These are phyloP conservation scores for Magnaporthiopsis incrustans DNA, from an alignment of 2,329 filamentous ascomycete genomes.

Conservation along the genomic window DNA sequence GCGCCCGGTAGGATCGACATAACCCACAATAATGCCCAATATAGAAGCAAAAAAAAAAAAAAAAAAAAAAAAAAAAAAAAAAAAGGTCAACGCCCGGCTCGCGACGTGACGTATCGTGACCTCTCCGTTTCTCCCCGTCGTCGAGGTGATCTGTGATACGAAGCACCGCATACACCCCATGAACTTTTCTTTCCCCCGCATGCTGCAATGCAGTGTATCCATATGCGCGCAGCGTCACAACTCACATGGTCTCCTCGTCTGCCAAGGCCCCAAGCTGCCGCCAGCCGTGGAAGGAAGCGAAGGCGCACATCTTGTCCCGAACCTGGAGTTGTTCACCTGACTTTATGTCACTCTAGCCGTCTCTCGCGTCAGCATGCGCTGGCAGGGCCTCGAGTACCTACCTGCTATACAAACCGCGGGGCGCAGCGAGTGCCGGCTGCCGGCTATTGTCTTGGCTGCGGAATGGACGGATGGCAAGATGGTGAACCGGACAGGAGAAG, in stretches of 20 bases:
- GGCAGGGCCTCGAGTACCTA: background rate
- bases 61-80: background rate
- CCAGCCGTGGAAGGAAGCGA: background rate
- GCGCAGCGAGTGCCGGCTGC: too few relatives aligned
- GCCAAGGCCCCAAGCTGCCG: too few relatives aligned
- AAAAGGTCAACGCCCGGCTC: background rate
- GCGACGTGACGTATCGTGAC: background rate
- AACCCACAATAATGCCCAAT: constrained; percentile 6
- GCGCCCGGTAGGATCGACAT: background rate
- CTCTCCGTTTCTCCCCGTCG: background rate
- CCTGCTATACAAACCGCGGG: background rate
- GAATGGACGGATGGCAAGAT: too few relatives aligned
- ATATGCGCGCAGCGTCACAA: too few relatives aligned
- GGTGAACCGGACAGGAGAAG: background rate
- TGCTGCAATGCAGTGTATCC: background rate
- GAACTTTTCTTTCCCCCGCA: background rate
- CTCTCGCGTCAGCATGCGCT: background rate
- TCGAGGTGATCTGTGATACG: constrained; percentile 3
- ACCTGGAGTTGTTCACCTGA: background rate
- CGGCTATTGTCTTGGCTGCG: background rate
- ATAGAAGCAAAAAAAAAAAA: constrained; percentile 2
- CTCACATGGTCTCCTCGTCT: background rate
- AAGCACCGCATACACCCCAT: background rate
- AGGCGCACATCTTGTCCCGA: background rate
- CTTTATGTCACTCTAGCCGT: background rate